Conservation (phyloP, 257 asterid species). For the Solanum pennellii region DNA sequence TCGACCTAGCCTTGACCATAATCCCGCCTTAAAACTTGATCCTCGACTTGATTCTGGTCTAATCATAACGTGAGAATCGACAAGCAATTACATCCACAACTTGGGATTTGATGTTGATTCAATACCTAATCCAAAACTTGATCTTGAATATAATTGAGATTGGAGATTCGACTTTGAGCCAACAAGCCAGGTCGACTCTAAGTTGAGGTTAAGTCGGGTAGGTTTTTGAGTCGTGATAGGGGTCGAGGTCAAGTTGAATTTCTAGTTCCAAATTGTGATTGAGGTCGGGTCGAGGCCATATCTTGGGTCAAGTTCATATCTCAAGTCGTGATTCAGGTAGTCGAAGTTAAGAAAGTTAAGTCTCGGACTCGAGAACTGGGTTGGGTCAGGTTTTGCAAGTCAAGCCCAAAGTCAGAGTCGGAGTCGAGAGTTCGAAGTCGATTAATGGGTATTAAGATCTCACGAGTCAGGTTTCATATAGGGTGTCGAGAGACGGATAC, state of each 20-base stretch:
- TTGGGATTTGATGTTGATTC: background rate
- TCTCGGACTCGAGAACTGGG: background rate
- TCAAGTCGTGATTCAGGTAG: too few species aligned
- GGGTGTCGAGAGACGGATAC: background rate
- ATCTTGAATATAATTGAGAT: background rate
- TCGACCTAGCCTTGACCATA: background rate
- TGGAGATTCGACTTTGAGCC: background rate
- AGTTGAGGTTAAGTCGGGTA: background rate
- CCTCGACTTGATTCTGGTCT: background rate
- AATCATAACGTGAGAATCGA: background rate
- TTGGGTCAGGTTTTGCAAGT: background rate
- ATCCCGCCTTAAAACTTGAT: background rate
- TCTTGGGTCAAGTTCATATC: background rate
- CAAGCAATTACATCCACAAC: background rate
- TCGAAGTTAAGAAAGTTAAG: background rate
- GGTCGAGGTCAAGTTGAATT: background rate
- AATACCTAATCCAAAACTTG: background rate
- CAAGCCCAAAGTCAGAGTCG: background rate
- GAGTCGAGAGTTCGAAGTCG: background rate
- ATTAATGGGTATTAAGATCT: background rate
- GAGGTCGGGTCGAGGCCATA: background rate
- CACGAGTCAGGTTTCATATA: background rate
- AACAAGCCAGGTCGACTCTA: background rate
- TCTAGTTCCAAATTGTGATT: background rate
- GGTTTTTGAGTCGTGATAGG: background rate